Evolutionary conservation across 768 basidiomycete genomes (phyloP), one percentile per base, ranked within the genome.

Genomic region (Clitopilus hobsonii): DNA sequence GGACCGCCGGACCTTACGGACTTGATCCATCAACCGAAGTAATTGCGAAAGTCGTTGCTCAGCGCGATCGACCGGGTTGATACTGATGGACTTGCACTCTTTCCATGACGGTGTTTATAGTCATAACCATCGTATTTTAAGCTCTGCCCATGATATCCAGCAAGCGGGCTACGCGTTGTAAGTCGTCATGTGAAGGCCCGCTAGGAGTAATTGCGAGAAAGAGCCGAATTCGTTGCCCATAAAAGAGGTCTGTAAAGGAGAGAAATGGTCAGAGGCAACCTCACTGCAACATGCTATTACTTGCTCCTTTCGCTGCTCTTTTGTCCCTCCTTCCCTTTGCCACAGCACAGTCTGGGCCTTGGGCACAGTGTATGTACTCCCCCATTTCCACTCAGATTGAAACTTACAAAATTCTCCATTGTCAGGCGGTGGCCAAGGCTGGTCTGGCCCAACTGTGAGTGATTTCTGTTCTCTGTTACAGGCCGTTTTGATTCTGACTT

Each of bases 281-380:
- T 51, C 51, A 13, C 25, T 29, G 41, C 52, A 30, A 55, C 56
- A 61, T 61, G 60, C 65, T 61, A 62, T 53, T 65, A 38, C 60
- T 57, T 27, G 41, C 55, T 49, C 58, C 70, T 14, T 62, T 71
- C 58, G 52, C 63, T 23, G 57, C 61, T 26, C 63, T 75, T 28
- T 59, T 69, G 10, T 50, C 59, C 3, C 52, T 67, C 2, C 52
- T 68, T 27, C 59, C 64, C 22, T 49, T 66, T 20, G 64, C 58
- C 10, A 59, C 58, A 24, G 67, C 68, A 27, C 68, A 69, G 30
- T 60, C 65, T 8, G 49, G 28, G 38, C 67, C 67, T 36, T 71
- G 71, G 50, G 74, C 71, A 28, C 70, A 71, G 51, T 74, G 73
- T 61, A 63, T 63, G 71, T 61, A 61, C 8, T 60, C 23, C 23